These are phyloP conservation scores for Phellinidium pouzarii DNA, from an alignment of 1,284 basidiomycete species.

Conservation along the genomic window DNA sequence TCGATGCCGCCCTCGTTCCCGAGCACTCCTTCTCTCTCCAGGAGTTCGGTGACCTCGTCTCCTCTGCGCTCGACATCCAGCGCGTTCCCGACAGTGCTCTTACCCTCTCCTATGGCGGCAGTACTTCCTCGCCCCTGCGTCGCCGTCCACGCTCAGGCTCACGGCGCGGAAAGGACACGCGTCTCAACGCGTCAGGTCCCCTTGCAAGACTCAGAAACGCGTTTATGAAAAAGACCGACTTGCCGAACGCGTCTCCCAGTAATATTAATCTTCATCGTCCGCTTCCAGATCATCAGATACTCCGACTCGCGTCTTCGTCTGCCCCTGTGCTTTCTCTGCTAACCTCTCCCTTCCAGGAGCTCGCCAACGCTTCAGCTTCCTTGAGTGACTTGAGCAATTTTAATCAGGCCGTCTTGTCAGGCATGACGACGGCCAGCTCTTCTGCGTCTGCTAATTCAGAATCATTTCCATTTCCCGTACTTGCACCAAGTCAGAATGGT, in stretches of 20 bases:
- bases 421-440: background rate
- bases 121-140: background rate
- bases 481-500: no score
- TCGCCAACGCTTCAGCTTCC: background rate
- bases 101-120: constrained; percentile 8
- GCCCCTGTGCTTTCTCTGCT: constrained; percentile 4
- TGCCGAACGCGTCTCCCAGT: constrained; percentile 8
- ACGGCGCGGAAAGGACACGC: background rate
- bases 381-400: background rate
- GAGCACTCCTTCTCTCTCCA: constrained; percentile 14
- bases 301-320: constrained; percentile 14
- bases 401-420: background rate
- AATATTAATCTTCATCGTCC: no score
- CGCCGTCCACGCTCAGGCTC: background rate
- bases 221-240: background rate
- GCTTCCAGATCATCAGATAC: constrained; percentile 2
- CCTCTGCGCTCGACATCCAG: constrained; percentile 16
- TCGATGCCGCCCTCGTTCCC: background rate
- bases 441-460: background rate
- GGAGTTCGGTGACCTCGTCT: constrained; percentile 16
- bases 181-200: background rate
- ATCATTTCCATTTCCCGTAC: no score
- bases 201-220: constrained; percentile 5
- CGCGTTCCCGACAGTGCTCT: constrained; percentile 15
- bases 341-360: background rate